Evolutionary conservation across 164 flowering plant genomes (phyloP).

Genomic region (Stephania cephalantha): DNA sequence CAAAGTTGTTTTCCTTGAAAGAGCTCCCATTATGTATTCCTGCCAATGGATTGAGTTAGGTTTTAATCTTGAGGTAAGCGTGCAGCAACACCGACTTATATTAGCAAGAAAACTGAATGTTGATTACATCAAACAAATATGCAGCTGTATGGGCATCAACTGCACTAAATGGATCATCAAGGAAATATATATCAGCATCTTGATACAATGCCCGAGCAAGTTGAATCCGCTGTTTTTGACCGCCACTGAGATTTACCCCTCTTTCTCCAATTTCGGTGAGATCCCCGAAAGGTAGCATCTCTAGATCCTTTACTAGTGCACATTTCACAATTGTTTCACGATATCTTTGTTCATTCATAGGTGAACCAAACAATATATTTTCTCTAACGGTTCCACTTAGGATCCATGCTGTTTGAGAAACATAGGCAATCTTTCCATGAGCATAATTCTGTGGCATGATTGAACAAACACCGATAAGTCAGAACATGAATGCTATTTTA

Average conservation of each 20-base stretch:
- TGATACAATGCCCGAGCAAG: conserved; percentile 89
- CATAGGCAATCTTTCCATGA: conserved; percentile 66
- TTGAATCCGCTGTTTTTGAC: conserved; percentile 87
- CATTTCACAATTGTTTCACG: conserved; percentile 53
- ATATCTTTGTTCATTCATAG: conserved; percentile 59
- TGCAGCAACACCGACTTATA: neutral
- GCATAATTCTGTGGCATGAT: too few species aligned
- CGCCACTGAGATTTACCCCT: conserved; percentile 89
- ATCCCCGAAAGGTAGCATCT: conserved; percentile 67
- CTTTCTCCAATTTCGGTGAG: conserved; percentile 83
- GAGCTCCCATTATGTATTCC: conserved; percentile 76
- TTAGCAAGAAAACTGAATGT: conserved; percentile 17
- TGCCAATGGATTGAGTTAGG: conserved; percentile 19
- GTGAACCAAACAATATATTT: conserved; percentile 73
- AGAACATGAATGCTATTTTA: too few species aligned
- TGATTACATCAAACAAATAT: conserved; percentile 7
- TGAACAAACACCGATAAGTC: too few species aligned
- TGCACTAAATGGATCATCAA: conserved; percentile 92
- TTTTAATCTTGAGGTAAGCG: neutral
- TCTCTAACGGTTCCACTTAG: conserved; percentile 86
- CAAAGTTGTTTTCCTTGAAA: conserved; percentile 58
- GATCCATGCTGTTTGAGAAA: conserved; percentile 87
- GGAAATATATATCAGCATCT: conserved; percentile 70
- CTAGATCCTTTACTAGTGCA: conserved; percentile 68
- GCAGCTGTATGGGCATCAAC: conserved; percentile 87